These are phyloP conservation scores for Botrytis fragariae DNA, from an alignment of 2,329 filamentous ascomycete species.

Conservation along the genomic window DNA sequence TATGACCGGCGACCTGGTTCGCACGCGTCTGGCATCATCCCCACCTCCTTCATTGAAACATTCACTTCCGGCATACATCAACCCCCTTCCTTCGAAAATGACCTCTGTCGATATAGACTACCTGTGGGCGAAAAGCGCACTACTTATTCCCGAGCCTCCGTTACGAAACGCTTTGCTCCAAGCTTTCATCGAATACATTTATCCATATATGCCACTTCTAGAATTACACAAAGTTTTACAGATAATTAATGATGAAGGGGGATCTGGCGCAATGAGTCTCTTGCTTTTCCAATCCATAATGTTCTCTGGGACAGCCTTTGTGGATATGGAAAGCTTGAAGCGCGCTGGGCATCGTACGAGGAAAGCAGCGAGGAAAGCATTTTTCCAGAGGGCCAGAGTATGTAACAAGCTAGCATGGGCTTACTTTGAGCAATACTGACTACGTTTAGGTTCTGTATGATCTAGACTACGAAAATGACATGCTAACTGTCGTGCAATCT, in stretches of 20 bases:
- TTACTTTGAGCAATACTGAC: slow-evolving; percentile 23
- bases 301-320: slow-evolving; percentile 87
- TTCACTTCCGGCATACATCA: slow-evolving; percentile 65
- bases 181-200: slow-evolving; percentile 83
- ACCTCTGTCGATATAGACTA: slow-evolving; percentile 80
- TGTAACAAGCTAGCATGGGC: slow-evolving; percentile 39
- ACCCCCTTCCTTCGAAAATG: slow-evolving; percentile 73
- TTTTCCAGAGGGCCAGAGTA: slow-evolving; percentile 85
- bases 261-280: slow-evolving; percentile 71
- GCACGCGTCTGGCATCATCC: slow-evolving; percentile 27
- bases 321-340: slow-evolving; percentile 73
- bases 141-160: slow-evolving; percentile 67
- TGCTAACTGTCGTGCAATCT: slow-evolving; percentile 83
- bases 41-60: slow-evolving; percentile 31
- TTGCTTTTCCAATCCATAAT: slow-evolving; percentile 91
- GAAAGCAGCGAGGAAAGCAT: slow-evolving; percentile 80
- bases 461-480: slow-evolving; percentile 91
- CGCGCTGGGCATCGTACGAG: slow-evolving; percentile 74
- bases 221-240: slow-evolving; percentile 62
- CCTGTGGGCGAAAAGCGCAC: slow-evolving; percentile 77
- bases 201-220: slow-evolving; percentile 90
- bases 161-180: slow-evolving; percentile 80
- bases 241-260: slow-evolving; percentile 64
- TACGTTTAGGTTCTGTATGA: slow-evolving; percentile 73
- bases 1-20: slow-evolving; percentile 32